Base-by-base conservation (phyloP, 108 stramenopile species). In the Cyclotella kingstonii region DNA sequence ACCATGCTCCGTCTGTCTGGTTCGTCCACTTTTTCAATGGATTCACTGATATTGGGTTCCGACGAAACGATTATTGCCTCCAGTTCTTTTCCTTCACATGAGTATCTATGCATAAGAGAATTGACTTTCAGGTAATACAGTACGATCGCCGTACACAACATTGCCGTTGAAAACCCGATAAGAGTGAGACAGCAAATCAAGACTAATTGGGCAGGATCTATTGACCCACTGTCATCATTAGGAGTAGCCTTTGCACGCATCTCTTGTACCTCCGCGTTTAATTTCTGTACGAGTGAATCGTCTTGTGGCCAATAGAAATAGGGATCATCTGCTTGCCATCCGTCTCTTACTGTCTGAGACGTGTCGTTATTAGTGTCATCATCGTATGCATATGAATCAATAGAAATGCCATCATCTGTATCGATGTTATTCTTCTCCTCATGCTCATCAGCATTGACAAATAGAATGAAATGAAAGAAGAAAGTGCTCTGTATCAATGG, bases 81-180 rank as follows among this genome's bases (percentile, higher is more conserved):
- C 18, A 46, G 23, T 19, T 33, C 26, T 18, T 33, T 60, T 3
- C 59, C 59, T 35, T 60, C 29, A 14, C 26, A 36, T 6, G 44
- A 31, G 47, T 60, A 60, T 46, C 31, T 17, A 5, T 33, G 41
- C 59, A 60, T 12, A 0, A 60, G 33, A 31, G 44, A 17, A 36
- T 34, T 31, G 19, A 46, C 19, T 47, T 60, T 60, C 45, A 34
- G 11, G n/a, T 60, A 60, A 15, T 60, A 60, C 27, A 60, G 38
- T 47, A 34, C 22, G 11, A 60, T 14, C 1, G 59, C 19, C 17
- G 40, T 17, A 22, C 30, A 60, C 8, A 60, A 60, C 21, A 33
- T 47, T 18, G 42, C 27, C 40, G 31, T 44, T 29, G 47, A 27
- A 21, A 60, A 18, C 27, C 59, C 46, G 36, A 25, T 27, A 3